A percentile compares a stretch with the other conserved stretches of the same genome.
These are phyloP conservation scores for Pseudocercospora crystallina DNA, from an alignment of 2,329 filamentous ascomycete genomes.

Conservation along the genomic window DNA sequence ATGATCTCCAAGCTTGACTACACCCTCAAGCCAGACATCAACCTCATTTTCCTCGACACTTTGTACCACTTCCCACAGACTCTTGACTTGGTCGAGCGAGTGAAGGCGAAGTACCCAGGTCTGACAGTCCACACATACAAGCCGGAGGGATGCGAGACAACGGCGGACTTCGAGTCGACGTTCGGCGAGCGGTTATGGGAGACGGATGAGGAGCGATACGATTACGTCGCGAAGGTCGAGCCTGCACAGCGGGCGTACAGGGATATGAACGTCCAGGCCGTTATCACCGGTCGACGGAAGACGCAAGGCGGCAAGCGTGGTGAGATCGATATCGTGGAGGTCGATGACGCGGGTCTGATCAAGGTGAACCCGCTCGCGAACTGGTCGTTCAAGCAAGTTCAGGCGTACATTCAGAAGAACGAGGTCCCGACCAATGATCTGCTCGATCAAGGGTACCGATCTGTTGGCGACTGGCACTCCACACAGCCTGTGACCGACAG, in stretches of 20 bases:
- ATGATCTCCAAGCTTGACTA: slow-evolving; percentile 72
- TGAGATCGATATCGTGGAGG: slow-evolving; percentile 84
- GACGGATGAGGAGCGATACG: slow-evolving; percentile 82
- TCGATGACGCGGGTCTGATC: slow-evolving; percentile 86
- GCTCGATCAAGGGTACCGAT: slow-evolving; percentile 94
- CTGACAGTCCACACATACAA: slow-evolving; percentile 86
- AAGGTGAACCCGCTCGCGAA: slow-evolving; percentile 97
- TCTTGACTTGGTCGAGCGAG: slow-evolving; percentile 58
- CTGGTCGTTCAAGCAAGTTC: slow-evolving; percentile 89
- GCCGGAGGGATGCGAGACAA: slow-evolving; percentile 71
- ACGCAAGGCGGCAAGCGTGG: slow-evolving; percentile 93
- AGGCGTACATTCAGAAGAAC: slow-evolving; percentile 81
- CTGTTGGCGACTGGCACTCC: slow-evolving; percentile 96
- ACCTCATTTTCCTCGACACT: slow-evolving; percentile 57
- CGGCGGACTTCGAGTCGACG: slow-evolving; percentile 74
- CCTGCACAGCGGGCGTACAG: slow-evolving; percentile 88
- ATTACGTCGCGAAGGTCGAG: slow-evolving; percentile 97
- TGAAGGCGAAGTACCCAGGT: slow-evolving; percentile 73
- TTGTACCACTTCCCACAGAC: slow-evolving; percentile 55
- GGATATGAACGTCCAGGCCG: slow-evolving; percentile 82
- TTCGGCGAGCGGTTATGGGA: slow-evolving; percentile 87
- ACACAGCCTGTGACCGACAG: slow-evolving; percentile 84
- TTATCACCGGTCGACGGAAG: slow-evolving; percentile 85
- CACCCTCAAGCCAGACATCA: slow-evolving; percentile 55
- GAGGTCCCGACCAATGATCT: slow-evolving; percentile 91